These are phyloP conservation scores for Fonsecaea nubica DNA, from an alignment of 2,329 filamentous ascomycete species.

Conservation along the genomic window DNA sequence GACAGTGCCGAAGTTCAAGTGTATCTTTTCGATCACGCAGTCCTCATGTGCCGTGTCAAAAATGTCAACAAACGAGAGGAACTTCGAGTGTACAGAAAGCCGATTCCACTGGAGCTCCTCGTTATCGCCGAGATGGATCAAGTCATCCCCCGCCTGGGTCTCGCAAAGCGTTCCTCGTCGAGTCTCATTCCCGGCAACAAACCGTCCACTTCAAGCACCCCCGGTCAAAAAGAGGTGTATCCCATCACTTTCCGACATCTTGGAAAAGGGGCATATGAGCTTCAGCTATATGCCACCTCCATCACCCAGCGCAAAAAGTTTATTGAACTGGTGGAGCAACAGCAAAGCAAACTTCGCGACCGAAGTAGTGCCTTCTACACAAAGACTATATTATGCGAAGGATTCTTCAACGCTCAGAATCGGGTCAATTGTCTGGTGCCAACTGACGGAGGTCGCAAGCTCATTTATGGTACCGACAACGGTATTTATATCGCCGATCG, in stretches of 20 bases:
- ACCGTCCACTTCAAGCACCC: slow-evolving; percentile 53
- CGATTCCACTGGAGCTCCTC: slow-evolving; percentile 90
- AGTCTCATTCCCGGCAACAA: slow-evolving; percentile 74
- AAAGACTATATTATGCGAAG: slow-evolving; percentile 74
- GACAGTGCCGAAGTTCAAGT: slow-evolving; percentile 90
- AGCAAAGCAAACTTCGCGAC: slow-evolving; percentile 84
- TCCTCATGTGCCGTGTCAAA: slow-evolving; percentile 89
- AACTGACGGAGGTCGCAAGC: slow-evolving; percentile 93
- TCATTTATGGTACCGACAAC: slow-evolving; percentile 92
- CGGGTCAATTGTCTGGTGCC: slow-evolving; percentile 94
- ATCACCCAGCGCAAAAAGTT: slow-evolving; percentile 91
- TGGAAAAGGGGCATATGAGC: slow-evolving; percentile 92
- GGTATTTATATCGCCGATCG: slow-evolving; percentile 93
- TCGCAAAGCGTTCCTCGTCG: slow-evolving; percentile 85
- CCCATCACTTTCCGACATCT: slow-evolving; percentile 96
- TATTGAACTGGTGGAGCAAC: slow-evolving; percentile 91
- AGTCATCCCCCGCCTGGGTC: slow-evolving; percentile 79
- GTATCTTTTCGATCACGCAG: slow-evolving; percentile 95
- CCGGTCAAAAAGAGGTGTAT: slow-evolving; percentile 74
- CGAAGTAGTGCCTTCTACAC: slow-evolving; percentile 72
- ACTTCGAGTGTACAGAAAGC: slow-evolving; percentile 91
- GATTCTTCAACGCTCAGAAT: slow-evolving; percentile 88
- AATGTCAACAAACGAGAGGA: slow-evolving; percentile 92
- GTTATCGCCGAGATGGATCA: slow-evolving; percentile 98
- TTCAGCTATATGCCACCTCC: slow-evolving; percentile 85